Conservation (phyloP, 306 rosid species). For the Gynostemma pentaphyllum region DNA sequence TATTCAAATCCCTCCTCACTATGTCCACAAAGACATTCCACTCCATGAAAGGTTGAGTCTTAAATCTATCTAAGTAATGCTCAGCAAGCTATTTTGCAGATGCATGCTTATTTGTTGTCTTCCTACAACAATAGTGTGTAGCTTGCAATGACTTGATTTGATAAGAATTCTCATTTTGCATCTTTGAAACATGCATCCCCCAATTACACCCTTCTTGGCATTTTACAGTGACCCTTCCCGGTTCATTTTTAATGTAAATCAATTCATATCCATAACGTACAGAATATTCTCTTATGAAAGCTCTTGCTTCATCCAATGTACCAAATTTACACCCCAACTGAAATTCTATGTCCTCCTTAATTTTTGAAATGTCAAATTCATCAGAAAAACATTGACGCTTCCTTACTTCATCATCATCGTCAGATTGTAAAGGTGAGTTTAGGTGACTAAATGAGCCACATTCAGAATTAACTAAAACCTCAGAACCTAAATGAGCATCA, state of each 20-base stretch:
- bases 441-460: no score
- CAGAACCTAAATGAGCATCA: no score
- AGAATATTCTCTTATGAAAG: neutral
- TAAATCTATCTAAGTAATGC: no score
- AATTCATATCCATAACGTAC: neutral
- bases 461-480: no score
- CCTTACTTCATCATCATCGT: no score
- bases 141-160: neutral
- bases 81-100: neutral
- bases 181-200: neutral
- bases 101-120: neutral
- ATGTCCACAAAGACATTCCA: no score
- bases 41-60: no score
- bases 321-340: neutral
- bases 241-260: neutral
- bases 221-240: neutral
- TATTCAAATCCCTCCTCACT: no score
- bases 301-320: neutral
- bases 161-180: neutral
- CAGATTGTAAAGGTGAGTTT: no score
- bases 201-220: neutral
- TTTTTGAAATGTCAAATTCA: no score
- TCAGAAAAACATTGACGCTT: no score
- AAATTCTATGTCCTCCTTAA: no score
- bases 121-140: neutral